A percentile compares a stretch with the other conserved stretches of the same genome.
Conservation (phyloP, 2,329 filamentous ascomycete genomes). For the Cladorrhinum sp. region DNA sequence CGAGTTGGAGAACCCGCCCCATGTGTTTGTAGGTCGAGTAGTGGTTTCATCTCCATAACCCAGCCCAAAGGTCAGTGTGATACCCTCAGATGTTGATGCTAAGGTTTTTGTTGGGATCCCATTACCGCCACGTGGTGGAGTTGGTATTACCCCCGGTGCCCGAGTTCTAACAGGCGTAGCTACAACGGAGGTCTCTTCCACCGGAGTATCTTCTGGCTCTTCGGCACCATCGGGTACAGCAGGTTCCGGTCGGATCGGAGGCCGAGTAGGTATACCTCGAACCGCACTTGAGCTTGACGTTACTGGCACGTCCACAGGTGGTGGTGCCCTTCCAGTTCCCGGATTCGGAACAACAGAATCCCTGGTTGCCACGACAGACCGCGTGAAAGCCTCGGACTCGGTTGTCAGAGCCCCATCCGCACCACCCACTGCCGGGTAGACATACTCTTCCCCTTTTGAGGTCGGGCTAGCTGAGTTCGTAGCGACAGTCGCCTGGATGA, state of each 20-base stretch:
- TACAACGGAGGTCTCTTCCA: not conserved
- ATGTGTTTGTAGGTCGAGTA: not conserved
- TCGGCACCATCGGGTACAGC: not conserved
- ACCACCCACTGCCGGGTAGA: conserved; percentile 19
- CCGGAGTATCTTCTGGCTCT: not conserved
- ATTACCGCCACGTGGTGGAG: conserved; percentile 6
- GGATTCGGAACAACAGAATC: conserved; percentile 13
- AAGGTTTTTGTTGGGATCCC: conserved; percentile 3
- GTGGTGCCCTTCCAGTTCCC: conserved; percentile 13
- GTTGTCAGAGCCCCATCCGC: conserved; percentile 20
- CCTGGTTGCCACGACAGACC: conserved; percentile 18
- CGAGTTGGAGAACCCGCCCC: not conserved
- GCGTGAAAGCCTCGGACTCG: conserved; percentile 19
- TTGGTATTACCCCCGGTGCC: not conserved
- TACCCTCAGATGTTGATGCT: not conserved
- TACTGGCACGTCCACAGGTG: conserved; percentile 14
- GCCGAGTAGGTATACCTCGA: conserved; percentile 1
- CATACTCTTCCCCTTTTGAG: conserved; percentile 14
- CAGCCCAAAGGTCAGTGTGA: conserved; percentile 11
- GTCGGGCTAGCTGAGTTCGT: conserved; percentile 1
- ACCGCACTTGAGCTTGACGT: not conserved
- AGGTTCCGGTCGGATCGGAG: not conserved
- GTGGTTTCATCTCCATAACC: conserved; percentile 3
- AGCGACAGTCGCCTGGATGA: not conserved
- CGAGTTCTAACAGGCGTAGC: not conserved